Evolutionary conservation across 106 monocot species (phyloP).

Genomic region (Alisma plantagoaquatica): DNA sequence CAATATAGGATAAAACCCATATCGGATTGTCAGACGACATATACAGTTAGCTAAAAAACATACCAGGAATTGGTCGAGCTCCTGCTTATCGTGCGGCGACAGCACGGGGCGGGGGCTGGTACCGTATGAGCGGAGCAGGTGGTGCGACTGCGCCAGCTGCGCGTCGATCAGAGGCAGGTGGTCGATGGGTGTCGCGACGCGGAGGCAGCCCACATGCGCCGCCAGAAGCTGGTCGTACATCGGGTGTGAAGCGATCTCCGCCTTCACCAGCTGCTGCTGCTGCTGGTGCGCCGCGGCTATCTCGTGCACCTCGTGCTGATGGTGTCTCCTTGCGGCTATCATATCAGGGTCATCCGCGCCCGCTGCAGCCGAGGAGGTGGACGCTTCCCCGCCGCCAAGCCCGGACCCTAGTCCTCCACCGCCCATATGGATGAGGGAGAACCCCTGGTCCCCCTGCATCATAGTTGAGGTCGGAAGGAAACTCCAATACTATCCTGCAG

Average conservation of each 20-base stretch:
- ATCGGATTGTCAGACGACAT: background rate
- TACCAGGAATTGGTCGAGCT: slow-evolving; percentile 90
- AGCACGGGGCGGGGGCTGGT: slow-evolving; percentile 53
- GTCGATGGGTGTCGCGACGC: slow-evolving; percentile 90
- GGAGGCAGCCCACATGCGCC: slow-evolving; percentile 81
- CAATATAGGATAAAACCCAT: background rate
- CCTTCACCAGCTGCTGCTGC: slow-evolving; percentile 59
- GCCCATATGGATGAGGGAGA: no score
- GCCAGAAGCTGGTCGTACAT: slow-evolving; percentile 72
- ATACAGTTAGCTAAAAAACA: slow-evolving; percentile 3
- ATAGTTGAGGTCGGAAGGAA: no score
- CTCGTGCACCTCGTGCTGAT: no score
- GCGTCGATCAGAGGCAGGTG: slow-evolving; percentile 86
- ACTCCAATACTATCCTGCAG: no score
- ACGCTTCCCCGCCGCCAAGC: no score
- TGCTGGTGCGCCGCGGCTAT: slow-evolving; percentile 17
- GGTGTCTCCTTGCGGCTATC: no score
- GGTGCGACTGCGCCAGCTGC: slow-evolving; percentile 60
- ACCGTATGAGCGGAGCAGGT: slow-evolving; percentile 69
- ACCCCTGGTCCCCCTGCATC: no score
- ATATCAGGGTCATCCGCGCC: no score
- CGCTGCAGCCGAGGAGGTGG: no score
- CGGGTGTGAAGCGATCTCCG: slow-evolving; percentile 86
- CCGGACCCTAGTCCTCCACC: no score
- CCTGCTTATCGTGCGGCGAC: slow-evolving; percentile 71